A percentile compares a stretch with the other conserved stretches of the same genome.
Evolutionary conservation across 2,329 filamentous ascomycete species (phyloP).

Genomic region (Ploettnerulaceae sp.): DNA sequence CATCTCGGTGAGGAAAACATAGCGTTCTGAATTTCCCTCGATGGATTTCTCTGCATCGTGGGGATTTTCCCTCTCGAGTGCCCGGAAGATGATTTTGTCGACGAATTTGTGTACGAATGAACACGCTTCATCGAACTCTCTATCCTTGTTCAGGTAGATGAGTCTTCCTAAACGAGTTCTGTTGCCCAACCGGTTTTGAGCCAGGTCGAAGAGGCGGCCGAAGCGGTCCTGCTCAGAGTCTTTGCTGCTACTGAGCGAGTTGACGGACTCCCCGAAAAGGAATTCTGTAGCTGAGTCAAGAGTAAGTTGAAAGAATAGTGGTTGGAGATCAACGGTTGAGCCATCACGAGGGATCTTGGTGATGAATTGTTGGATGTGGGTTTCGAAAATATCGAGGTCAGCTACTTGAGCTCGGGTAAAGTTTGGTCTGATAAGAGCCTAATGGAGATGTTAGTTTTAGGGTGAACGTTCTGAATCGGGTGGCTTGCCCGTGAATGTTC

Average conservation of each 20-base stretch:
- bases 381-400: conserved; percentile 66
- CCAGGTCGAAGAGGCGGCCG: conserved; percentile 44
- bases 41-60: conserved; percentile 36
- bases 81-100: conserved; percentile 42
- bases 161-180: conserved; percentile 40
- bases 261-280: conserved; percentile 53
- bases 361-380: conserved; percentile 58
- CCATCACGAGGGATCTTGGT: conserved; percentile 53
- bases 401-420: conserved; percentile 44
- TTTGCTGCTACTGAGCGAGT: conserved; percentile 25
- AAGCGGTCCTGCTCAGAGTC: conserved; percentile 38
- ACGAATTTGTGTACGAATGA: conserved; percentile 44
- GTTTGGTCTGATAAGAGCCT: conserved; percentile 16
- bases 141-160: conserved; percentile 25
- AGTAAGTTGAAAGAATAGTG: conserved; percentile 56
- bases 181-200: conserved; percentile 38
- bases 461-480: neutral
- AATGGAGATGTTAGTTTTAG: neutral
- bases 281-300: conserved; percentile 41
- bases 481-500: conserved; percentile 37
- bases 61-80: conserved; percentile 27
- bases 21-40: conserved; percentile 37
- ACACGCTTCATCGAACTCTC: conserved; percentile 30
- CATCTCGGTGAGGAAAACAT: conserved; percentile 55
- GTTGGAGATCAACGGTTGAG: conserved; percentile 54